Conservation (phyloP, 78 protist genomes). For the Pigoraptor vietnamica region DNA sequence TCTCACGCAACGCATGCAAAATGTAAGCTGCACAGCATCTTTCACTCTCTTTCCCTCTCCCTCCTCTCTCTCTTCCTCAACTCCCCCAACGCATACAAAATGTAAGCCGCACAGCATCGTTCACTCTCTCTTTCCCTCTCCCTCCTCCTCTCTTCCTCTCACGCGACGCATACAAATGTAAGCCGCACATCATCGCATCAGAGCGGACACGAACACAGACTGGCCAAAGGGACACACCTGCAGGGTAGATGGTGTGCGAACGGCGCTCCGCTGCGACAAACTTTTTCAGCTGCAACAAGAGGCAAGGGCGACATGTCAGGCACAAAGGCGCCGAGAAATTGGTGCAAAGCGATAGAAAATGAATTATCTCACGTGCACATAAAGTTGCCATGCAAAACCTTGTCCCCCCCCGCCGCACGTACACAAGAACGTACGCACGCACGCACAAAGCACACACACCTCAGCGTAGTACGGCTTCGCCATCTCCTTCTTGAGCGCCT, state of each 20-base stretch:
- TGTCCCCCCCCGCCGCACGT: too few relatives aligned
- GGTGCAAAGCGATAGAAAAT: too few relatives aligned
- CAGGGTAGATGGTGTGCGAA: background rate
- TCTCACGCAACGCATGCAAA: too few relatives aligned
- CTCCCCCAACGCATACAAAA: too few relatives aligned
- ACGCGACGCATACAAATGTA: too few relatives aligned
- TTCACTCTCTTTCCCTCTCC: too few relatives aligned
- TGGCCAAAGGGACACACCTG: background rate
- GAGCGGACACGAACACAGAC: too few relatives aligned
- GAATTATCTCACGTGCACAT: too few relatives aligned
- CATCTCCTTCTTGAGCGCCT: background rate
- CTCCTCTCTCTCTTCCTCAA: too few relatives aligned
- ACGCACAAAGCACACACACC: background rate
- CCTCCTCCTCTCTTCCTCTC: background rate
- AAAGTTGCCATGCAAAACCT: too few relatives aligned
- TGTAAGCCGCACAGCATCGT: background rate
- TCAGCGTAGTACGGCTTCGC: background rate
- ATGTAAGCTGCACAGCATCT: too few relatives aligned
- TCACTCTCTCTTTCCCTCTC: background rate
- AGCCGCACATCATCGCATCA: too few relatives aligned
- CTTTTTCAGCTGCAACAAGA: background rate
- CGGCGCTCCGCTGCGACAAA: background rate
- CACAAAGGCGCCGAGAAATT: background rate
- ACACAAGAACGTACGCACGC: background rate
- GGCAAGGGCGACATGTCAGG: background rate